Conservation (phyloP, 805 yeast species). For the Cyberlindnera sargentensis region DNA sequence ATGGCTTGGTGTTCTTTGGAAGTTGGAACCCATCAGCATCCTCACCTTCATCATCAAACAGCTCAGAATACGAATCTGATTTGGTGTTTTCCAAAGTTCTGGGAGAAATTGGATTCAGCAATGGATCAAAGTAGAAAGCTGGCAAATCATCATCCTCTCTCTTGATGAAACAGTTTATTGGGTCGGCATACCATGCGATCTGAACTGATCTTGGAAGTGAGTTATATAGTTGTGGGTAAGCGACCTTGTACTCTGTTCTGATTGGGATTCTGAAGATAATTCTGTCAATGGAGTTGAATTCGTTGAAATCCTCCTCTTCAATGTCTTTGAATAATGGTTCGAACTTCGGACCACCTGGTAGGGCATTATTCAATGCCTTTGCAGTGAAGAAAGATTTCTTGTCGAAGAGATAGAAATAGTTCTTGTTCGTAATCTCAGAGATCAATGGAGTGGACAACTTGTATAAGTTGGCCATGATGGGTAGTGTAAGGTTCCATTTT, state of each 20-base stretch:
- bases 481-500: constrained; percentile 58
- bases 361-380: constrained; percentile 76
- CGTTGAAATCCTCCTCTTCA: constrained; percentile 73
- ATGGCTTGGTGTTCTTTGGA: constrained; percentile 40
- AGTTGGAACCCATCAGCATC: constrained; percentile 34
- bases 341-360: constrained; percentile 96
- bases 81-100: constrained; percentile 21
- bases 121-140: constrained; percentile 48
- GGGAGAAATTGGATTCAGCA: constrained; percentile 48
- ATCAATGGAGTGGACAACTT: constrained; percentile 66
- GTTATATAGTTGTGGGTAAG: constrained; percentile 81
- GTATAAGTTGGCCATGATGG: constrained; percentile 58
- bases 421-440: constrained; percentile 42
- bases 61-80: constrained; percentile 18
- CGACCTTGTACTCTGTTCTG: constrained; percentile 78
- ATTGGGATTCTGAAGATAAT: constrained; percentile 73
- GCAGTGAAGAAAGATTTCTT: constrained; percentile 80
- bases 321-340: constrained; percentile 73
- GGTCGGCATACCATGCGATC: constrained; percentile 57
- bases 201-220: constrained; percentile 62
- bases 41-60: constrained; percentile 26
- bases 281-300: constrained; percentile 84
- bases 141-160: constrained; percentile 39
- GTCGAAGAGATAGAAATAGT: constrained; percentile 67
- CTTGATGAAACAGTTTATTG: constrained; percentile 44